Evolutionary conservation across 768 basidiomycete genomes (phyloP).

Genomic region (Hygrocybe coccinea): DNA sequence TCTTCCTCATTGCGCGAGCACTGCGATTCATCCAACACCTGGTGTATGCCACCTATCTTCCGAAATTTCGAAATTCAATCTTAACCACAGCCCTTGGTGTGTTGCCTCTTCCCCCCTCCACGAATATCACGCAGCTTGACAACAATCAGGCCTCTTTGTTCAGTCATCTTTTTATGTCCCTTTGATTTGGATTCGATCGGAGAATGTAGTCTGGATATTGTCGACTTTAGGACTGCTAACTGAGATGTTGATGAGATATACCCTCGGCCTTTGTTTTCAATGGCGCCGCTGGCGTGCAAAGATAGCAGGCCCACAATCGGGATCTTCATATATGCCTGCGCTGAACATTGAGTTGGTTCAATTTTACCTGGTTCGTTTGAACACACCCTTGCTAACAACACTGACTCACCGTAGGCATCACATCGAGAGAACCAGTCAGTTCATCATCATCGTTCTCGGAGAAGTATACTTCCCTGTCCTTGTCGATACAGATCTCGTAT

Average conservation of each 20-base stretch:
- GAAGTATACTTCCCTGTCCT: not conserved
- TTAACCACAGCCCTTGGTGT: not conserved
- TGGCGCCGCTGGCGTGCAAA: not conserved
- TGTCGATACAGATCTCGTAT: no score
- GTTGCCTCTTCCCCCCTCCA: not conserved
- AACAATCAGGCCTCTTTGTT: not conserved
- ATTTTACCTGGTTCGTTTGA: not conserved
- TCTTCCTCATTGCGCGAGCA: not conserved
- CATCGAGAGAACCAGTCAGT: slow-evolving; percentile 2
- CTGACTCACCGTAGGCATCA: not conserved
- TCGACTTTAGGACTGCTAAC: not conserved
- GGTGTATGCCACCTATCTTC: not conserved
- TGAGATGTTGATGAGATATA: not conserved
- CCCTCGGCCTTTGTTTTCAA: not conserved
- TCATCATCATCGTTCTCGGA: slow-evolving; percentile 7
- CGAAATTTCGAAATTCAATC: not conserved
- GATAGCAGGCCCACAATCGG: not conserved
- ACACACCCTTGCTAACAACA: not conserved
- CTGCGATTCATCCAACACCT: not conserved
- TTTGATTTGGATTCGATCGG: not conserved
- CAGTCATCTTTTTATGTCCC: slow-evolving; percentile 1
- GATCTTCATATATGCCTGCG: not conserved
- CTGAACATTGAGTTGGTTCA: not conserved
- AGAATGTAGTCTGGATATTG: not conserved
- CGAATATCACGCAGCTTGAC: not conserved